These are phyloP conservation scores for Pyricularia sp. DNA, from an alignment of 2,329 filamentous ascomycete species.

Conservation along the genomic window DNA sequence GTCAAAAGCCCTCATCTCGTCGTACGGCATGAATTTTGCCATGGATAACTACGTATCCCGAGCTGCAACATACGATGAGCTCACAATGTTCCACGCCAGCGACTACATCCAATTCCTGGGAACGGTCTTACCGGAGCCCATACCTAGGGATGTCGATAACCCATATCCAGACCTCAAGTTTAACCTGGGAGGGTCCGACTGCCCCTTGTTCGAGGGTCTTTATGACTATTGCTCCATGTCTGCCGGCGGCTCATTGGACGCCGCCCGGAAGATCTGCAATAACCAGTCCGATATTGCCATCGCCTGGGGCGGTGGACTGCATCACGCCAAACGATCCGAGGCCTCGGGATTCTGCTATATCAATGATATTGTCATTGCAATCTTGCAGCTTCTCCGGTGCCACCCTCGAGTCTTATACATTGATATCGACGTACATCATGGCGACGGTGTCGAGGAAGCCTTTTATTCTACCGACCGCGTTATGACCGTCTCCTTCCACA, in stretches of 20 bases:
- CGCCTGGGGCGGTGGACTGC: constrained; percentile 93
- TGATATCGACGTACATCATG: constrained; percentile 82
- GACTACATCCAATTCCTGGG: constrained; percentile 89
- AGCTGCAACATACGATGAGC: constrained; percentile 76
- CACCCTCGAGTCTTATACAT: constrained; percentile 87
- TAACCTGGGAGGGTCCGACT: constrained; percentile 86
- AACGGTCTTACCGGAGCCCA: constrained; percentile 56
- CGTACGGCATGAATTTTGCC: constrained; percentile 90
- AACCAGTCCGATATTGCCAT: constrained; percentile 90
- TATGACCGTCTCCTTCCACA: constrained; percentile 91
- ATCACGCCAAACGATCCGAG: constrained; percentile 91
- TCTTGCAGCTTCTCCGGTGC: constrained; percentile 75
- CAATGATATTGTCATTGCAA: constrained; percentile 94
- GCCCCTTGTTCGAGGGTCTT: constrained; percentile 90
- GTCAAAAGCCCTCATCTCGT: constrained; percentile 88
- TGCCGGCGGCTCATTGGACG: constrained; percentile 81
- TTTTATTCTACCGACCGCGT: constrained; percentile 79
- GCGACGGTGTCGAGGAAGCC: constrained; percentile 77
- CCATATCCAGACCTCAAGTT: constrained; percentile 59
- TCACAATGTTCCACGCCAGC: constrained; percentile 74
- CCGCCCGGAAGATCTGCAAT: constrained; percentile 79
- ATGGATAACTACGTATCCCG: constrained; percentile 92
- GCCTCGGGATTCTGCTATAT: constrained; percentile 97
- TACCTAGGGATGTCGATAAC: constrained; percentile 56
- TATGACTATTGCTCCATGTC: constrained; percentile 95